These are phyloP conservation scores for Globisporangium sylvaticum DNA, from an alignment of 352 stramenopile species.

Conservation along the genomic window DNA sequence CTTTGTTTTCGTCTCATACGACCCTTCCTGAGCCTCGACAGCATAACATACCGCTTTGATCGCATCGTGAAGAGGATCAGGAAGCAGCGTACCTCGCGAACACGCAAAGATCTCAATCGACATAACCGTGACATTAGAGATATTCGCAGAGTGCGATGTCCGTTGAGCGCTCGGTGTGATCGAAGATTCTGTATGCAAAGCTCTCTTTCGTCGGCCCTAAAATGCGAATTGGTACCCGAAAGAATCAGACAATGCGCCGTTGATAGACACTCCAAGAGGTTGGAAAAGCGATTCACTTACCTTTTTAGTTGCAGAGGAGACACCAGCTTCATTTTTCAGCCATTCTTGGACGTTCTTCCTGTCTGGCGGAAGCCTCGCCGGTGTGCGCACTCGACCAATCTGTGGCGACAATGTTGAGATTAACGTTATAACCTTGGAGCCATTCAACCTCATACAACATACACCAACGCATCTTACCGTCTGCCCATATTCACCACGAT, in stretches of 20 bases:
- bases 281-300: slow-evolving; percentile 11
- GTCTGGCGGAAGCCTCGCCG: slow-evolving; percentile 35
- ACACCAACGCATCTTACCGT: slow-evolving; percentile 7
- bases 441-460: not conserved
- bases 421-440: no score
- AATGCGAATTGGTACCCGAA: not conserved
- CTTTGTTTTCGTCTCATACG: slow-evolving; percentile 42
- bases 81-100: slow-evolving; percentile 54
- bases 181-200: not conserved
- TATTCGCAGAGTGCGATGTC: slow-evolving; percentile 20
- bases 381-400: slow-evolving; percentile 31
- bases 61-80: slow-evolving; percentile 64
- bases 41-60: slow-evolving; percentile 63
- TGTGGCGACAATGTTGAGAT: not conserved
- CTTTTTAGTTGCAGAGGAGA: slow-evolving; percentile 14
- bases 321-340: slow-evolving; percentile 21
- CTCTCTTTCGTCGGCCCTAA: slow-evolving; percentile 7
- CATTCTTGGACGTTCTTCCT: slow-evolving; percentile 25
- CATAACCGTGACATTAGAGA: slow-evolving; percentile 76
- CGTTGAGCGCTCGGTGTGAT: slow-evolving; percentile 6
- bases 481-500: not conserved
- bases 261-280: not conserved
- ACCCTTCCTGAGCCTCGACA: slow-evolving; percentile 73
- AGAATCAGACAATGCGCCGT: not conserved
- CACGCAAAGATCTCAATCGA: slow-evolving; percentile 72